Evolutionary conservation across 2,329 filamentous ascomycete species (phyloP).

Genomic region (Sarocladiaceae sp.): DNA sequence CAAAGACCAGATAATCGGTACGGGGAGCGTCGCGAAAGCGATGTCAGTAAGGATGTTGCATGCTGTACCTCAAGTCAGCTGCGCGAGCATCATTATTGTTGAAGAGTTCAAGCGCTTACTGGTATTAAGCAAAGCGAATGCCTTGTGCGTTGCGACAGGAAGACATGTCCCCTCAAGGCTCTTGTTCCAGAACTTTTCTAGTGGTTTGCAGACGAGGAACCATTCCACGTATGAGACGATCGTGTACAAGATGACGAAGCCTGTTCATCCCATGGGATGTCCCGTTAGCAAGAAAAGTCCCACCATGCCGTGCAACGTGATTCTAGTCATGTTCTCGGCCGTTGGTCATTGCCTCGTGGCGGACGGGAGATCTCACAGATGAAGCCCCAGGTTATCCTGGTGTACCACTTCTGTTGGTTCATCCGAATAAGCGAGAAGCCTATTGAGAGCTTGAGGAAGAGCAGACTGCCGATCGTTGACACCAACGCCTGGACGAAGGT

Average conservation of each 20-base stretch:
- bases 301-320: background rate
- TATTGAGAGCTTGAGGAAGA: slow-evolving; percentile 19
- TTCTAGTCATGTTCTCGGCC: background rate
- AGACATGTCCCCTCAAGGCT: slow-evolving; percentile 1
- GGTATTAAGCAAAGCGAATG: slow-evolving; percentile 4
- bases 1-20: slow-evolving; percentile 32
- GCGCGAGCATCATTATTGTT: too few species aligned
- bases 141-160: slow-evolving; percentile 1
- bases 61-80: slow-evolving; percentile 10
- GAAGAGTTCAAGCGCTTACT: too few species aligned
- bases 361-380: slow-evolving; percentile 5
- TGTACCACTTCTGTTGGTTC: slow-evolving; percentile 20
- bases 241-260: slow-evolving; percentile 1
- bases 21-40: slow-evolving; percentile 31
- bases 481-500: slow-evolving; percentile 40
- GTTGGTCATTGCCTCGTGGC: background rate
- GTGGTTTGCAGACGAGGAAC: slow-evolving; percentile 4
- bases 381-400: slow-evolving; percentile 16
- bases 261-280: background rate
- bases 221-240: slow-evolving; percentile 4
- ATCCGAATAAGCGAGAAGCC: slow-evolving; percentile 17
- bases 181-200: slow-evolving; percentile 3
- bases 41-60: slow-evolving; percentile 35
- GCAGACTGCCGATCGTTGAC: slow-evolving; percentile 24
- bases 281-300: background rate